phyloP scores from a whole-genome alignment of 164 flowering plant species.

The Vitis rotundifolia region DNA sequence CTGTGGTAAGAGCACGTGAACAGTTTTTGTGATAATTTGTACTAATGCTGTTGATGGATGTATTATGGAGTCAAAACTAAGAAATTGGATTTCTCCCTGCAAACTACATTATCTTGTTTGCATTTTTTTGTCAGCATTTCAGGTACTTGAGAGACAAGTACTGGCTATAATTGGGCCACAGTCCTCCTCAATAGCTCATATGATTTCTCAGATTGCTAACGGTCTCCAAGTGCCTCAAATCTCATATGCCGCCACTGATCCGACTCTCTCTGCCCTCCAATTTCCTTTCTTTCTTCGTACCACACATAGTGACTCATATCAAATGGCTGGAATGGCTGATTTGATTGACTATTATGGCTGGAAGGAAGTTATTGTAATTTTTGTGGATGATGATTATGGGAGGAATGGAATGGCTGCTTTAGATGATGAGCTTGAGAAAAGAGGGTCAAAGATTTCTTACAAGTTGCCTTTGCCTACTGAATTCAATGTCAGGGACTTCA shows the following conservation, averaged over 20 bases:
- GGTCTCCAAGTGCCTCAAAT: slow-evolving; percentile 77
- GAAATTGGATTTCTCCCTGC: background rate
- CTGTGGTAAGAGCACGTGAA: too few relatives aligned
- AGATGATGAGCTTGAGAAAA: slow-evolving; percentile 53
- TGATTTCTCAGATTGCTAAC: slow-evolving; percentile 56
- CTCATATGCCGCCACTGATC: slow-evolving; percentile 84
- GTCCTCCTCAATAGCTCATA: slow-evolving; percentile 78
- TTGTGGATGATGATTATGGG: slow-evolving; percentile 71
- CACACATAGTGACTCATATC: slow-evolving; percentile 58
- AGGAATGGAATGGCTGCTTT: slow-evolving; percentile 68
- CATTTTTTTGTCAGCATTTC: slow-evolving; percentile 51
- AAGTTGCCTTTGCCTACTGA: slow-evolving; percentile 43
- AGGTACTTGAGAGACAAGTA: slow-evolving; percentile 56
- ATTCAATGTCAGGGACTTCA: slow-evolving; percentile 25
- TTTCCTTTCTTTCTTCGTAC: slow-evolving; percentile 69
- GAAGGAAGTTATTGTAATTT: slow-evolving; percentile 64
- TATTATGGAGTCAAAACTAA: background rate
- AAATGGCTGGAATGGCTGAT: slow-evolving; percentile 82
- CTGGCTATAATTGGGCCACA: slow-evolving; percentile 85
- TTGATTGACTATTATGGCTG: slow-evolving; percentile 56
- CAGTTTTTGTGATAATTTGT: too few relatives aligned
- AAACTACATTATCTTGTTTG: background rate
- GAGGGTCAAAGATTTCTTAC: slow-evolving; percentile 34
- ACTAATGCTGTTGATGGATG: background rate
- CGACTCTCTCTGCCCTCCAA: slow-evolving; percentile 78